A percentile compares a stretch with the other conserved stretches of the same genome.
phyloP scores from a whole-genome alignment of 2,329 filamentous ascomycete genomes.

The Penicillium sp. region DNA sequence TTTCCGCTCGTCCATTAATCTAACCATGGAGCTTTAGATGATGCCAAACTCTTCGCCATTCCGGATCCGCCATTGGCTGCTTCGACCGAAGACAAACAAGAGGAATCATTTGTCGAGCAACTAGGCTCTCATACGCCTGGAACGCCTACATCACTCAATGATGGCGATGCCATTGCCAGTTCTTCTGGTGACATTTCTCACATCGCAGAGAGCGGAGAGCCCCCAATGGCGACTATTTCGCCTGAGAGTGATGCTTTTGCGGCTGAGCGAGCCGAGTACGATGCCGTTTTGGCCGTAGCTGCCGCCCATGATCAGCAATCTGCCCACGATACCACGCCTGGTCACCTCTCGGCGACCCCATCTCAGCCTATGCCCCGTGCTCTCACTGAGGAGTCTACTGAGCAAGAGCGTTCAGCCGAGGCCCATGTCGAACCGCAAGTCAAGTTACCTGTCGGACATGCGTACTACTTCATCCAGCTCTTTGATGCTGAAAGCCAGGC shows the following conservation, averaged over 20 bases:
- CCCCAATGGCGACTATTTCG: constrained; percentile 6
- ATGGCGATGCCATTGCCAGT: constrained; percentile 24
- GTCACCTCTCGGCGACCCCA: constrained; percentile 6
- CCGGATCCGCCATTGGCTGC: constrained; percentile 27
- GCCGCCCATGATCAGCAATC: constrained; percentile 27
- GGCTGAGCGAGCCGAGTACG: constrained; percentile 21
- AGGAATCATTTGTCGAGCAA: constrained; percentile 28
- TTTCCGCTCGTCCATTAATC: not conserved
- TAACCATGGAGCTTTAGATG: constrained; percentile 20
- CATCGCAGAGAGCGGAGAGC: not conserved
- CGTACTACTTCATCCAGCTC: constrained; percentile 48
- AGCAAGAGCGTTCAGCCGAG: not conserved
- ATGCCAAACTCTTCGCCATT: constrained; percentile 35
- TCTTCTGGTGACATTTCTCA: constrained; percentile 22
- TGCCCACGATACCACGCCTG: constrained; percentile 12
- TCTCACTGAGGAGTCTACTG: not conserved
- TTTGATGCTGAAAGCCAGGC: constrained; percentile 48
- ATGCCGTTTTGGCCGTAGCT: constrained; percentile 27
- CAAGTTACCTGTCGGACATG: constrained; percentile 30
- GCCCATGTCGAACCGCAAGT: constrained; percentile 16
- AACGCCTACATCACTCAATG: constrained; percentile 12
- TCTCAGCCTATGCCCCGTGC: not conserved
- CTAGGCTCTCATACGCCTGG: constrained; percentile 23
- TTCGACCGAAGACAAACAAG: constrained; percentile 26
- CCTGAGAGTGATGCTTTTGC: constrained; percentile 10